Evolutionary conservation across 2,329 filamentous ascomycete genomes (phyloP).

Genomic region (Claviceps monticola): DNA sequence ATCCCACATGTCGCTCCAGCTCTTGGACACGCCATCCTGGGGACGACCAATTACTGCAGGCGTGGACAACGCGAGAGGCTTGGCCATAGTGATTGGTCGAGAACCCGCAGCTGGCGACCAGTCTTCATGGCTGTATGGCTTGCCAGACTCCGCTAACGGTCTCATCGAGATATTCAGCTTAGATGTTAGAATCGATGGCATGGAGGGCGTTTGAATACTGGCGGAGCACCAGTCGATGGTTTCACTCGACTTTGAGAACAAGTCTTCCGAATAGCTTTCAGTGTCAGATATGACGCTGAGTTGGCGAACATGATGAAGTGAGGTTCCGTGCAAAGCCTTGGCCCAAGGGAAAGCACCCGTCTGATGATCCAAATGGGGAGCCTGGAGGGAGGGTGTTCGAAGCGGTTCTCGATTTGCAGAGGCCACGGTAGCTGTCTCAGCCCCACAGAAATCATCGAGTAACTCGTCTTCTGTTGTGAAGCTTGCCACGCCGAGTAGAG

Average conservation of each 20-base stretch:
- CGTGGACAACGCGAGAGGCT: slow-evolving; percentile 59
- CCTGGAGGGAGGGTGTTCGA: slow-evolving; percentile 88
- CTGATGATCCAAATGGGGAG: slow-evolving; percentile 56
- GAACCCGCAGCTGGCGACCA: slow-evolving; percentile 49
- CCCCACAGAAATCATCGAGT: slow-evolving; percentile 85
- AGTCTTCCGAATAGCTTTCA: slow-evolving; percentile 67
- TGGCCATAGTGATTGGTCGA: slow-evolving; percentile 65
- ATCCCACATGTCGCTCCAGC: slow-evolving; percentile 97
- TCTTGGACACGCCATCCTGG: slow-evolving; percentile 78
- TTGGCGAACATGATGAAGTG: slow-evolving; percentile 57
- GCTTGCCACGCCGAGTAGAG: slow-evolving; percentile 65
- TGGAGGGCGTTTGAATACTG: slow-evolving; percentile 62
- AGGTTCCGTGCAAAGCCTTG: slow-evolving; percentile 69
- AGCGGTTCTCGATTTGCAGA: slow-evolving; percentile 90
- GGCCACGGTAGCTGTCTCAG: slow-evolving; percentile 61
- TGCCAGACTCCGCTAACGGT: slow-evolving; percentile 45
- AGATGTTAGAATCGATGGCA: slow-evolving; percentile 75
- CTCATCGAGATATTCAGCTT: slow-evolving; percentile 70
- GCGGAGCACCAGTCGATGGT: slow-evolving; percentile 67
- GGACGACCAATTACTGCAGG: slow-evolving; percentile 68
- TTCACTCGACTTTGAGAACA: slow-evolving; percentile 67
- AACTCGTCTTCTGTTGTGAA: slow-evolving; percentile 91
- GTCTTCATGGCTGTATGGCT: slow-evolving; percentile 26
- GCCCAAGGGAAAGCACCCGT: slow-evolving; percentile 83
- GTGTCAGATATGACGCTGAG: slow-evolving; percentile 77